Evolutionary conservation across 208 protist genomes (phyloP).

Genomic region (Acanthamoeba lenticulata): DNA sequence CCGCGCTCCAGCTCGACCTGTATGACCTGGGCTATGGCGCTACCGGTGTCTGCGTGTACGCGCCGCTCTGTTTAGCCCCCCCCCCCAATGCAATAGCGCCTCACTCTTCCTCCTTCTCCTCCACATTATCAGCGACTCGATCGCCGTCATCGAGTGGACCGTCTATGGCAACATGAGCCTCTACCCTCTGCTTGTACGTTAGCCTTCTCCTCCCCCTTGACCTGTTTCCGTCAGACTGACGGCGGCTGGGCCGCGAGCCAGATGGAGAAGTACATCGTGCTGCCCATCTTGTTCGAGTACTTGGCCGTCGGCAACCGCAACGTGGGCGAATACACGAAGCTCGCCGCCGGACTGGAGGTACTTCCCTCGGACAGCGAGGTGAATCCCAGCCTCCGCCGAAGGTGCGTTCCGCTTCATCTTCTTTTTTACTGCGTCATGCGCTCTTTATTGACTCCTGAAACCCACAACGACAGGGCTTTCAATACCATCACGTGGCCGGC

Average conservation of each 20-base stretch:
- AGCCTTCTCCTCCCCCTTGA: not conserved
- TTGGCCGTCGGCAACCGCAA: conserved; percentile 6
- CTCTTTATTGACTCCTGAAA: not conserved
- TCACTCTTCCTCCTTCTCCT: not conserved
- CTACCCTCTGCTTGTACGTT: conserved; percentile 61
- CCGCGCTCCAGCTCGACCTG: conserved; percentile 37
- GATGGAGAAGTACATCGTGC: conserved; percentile 64
- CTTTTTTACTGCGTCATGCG: not conserved
- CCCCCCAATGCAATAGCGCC: not conserved
- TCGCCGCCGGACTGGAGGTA: not conserved
- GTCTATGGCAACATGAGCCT: conserved; percentile 65
- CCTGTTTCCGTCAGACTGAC: no score
- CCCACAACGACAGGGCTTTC: not conserved
- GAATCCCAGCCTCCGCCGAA: conserved; percentile 12
- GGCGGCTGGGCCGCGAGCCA: not conserved
- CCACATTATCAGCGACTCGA: conserved; percentile 12
- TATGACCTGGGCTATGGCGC: conserved; percentile 62
- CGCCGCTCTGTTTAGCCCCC: not conserved
- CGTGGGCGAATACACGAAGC: not conserved
- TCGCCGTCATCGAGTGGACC: conserved; percentile 60
- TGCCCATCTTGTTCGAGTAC: conserved; percentile 5
- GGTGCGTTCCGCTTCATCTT: not conserved
- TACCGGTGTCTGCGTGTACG: conserved; percentile 69
- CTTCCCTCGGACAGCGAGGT: conserved; percentile 13
- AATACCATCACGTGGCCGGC: conserved; percentile 60